Evolutionary conservation across 1,139 yeast genomes (phyloP).

Genomic region (Chernovozyma sophiae-reginae): DNA sequence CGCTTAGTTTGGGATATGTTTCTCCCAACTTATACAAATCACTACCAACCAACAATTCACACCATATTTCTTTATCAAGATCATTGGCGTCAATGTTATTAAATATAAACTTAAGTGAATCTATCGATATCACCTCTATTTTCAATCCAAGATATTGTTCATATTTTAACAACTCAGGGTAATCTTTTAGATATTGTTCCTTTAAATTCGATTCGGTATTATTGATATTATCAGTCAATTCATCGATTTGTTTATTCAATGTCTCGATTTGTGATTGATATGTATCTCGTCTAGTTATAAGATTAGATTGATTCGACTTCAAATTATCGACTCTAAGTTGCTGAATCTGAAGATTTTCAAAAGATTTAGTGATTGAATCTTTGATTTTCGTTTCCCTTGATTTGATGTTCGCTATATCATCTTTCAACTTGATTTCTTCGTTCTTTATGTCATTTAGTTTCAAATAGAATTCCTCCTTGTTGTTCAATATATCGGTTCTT

Average conservation of each 20-base stretch:
- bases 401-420: constrained; percentile 18
- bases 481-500: constrained; percentile 23
- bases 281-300: constrained; percentile 18
- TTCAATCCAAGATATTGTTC: constrained; percentile 45
- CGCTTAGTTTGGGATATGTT: constrained; percentile 29
- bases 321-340: constrained; percentile 27
- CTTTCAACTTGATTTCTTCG: constrained; percentile 22
- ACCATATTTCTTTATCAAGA: constrained; percentile 30
- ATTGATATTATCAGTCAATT: constrained; percentile 17
- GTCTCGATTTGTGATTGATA: constrained; percentile 24
- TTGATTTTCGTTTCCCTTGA: constrained; percentile 20
- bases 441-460: constrained; percentile 26
- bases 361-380: constrained; percentile 14
- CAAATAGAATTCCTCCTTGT: constrained; percentile 26
- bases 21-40: constrained; percentile 27
- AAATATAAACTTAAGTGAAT: constrained; percentile 36
- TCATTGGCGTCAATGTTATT: constrained; percentile 40
- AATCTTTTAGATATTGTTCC: constrained; percentile 29
- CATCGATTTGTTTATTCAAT: constrained; percentile 19
- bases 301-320: constrained; percentile 18
- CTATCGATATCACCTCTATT: constrained; percentile 36
- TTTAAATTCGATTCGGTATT: constrained; percentile 17
- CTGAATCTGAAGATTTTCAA: constrained; percentile 20
- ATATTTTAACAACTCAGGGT: constrained; percentile 36
- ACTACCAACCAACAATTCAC: constrained; percentile 36